Base-by-base conservation (phyloP, 2,329 filamentous ascomycete species). In the Cladorrhinum sp. region DNA sequence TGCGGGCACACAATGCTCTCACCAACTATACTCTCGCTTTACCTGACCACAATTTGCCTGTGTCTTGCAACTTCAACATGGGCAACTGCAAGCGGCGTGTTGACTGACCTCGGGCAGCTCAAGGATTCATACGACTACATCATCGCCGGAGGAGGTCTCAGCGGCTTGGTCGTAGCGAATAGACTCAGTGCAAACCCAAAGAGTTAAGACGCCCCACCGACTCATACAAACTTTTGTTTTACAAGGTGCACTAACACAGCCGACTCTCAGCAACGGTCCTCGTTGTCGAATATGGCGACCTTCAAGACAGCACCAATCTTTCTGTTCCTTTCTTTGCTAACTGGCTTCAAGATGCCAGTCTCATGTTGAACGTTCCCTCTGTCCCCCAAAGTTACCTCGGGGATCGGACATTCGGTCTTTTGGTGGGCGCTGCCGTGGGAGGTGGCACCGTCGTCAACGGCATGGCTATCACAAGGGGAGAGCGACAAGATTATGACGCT, bases 371-470 rank as follows among this genome's bases (percentile, higher is more conserved):
- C n/a, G n/a, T 45, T 56, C 56, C 48, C 54, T 59, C 57, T 66
- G 56, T 49, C 48, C 72, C 75, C 2, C 76, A 78, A 64, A 51
- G 59, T 16, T 71, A 69, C 2, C 68, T 77, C 3, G 69, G 66
- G 1, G 74, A 79, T 2, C 75, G 77, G 51, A 68, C 55, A 12
- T 67, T 78, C 27, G 63, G 70, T 8, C 76, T 76, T 72, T 71
- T 75, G 1, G 65, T 76, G 18, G 78, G 76, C 8, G 76, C 72
- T 51, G 79, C 82, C 0, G 77, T 90, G 0, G 87, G 87, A 12
- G 87, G 87, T 10, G 85, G 85, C 3, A 81, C 78, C 13, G 79
- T 80, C 1, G 76, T 86, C 58, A 86, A 86, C 65, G 82, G 81
- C 62, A 81, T 84, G 80, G 79, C 82, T 51, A 76, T 75, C 72